Conservation (phyloP, 148 eudicot species). For the Talinum fruticosum region DNA sequence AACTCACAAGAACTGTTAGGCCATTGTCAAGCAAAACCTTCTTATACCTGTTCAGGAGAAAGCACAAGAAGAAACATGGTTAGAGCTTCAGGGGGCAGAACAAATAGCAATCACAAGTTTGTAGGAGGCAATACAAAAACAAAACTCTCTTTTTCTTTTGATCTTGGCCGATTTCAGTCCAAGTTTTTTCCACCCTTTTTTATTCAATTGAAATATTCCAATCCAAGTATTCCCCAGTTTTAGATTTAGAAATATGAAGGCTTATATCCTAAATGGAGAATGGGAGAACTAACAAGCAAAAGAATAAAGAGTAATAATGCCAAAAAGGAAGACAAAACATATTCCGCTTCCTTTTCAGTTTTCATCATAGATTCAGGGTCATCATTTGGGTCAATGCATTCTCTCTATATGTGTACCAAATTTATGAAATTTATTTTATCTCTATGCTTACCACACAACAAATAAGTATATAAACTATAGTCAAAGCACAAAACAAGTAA, state of each 20-base stretch:
- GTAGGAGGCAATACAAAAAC: background rate
- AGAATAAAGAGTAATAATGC: background rate
- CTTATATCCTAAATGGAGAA: background rate
- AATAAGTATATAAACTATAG: background rate
- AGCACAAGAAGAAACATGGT: background rate
- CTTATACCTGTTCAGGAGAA: conserved; percentile 55
- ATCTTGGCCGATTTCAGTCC: background rate
- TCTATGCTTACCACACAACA: background rate
- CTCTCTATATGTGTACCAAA: background rate
- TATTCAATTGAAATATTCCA: background rate
- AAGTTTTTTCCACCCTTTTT: background rate
- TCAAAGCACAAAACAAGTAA: background rate
- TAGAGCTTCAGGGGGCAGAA: background rate
- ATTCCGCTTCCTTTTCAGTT: background rate
- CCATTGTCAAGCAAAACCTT: conserved; percentile 92
- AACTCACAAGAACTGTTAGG: conserved; percentile 68
- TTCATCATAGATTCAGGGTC: background rate
- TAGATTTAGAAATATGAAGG: background rate
- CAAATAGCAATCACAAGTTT: background rate
- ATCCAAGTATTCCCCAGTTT: background rate
- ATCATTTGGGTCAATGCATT: background rate
- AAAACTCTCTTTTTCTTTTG: background rate
- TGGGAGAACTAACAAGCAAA: background rate
- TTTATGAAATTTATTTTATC: background rate
- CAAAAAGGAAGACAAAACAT: background rate